Base-by-base conservation (phyloP, 306 rosid species). In the Prunus mongolica region DNA sequence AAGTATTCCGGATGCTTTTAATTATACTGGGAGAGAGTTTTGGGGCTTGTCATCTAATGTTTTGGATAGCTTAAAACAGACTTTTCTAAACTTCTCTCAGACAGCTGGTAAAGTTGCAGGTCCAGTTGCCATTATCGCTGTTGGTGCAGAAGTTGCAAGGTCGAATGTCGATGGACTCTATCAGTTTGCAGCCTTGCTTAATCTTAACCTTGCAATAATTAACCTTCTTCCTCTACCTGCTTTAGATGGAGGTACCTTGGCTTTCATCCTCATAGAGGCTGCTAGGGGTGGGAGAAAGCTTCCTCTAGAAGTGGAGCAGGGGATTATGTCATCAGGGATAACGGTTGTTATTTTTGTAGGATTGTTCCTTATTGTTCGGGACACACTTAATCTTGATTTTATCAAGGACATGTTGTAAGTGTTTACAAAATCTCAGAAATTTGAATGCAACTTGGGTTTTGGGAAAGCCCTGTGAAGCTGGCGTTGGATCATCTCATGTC, bases 191-290 rank as follows among this genome's bases (percentile, higher is more conserved):
- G 98, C 98, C 20, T 79, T 89, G 74, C 92, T 93, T 63, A 93
- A 93, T 74, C 83, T 93, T 32, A 93, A 93, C 67, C 97, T 93
- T 65, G 98, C 97, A 2, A 86, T 93, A 65, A 89, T 93, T 73
- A 93, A 93, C 84, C 98, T 93, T 68, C 97, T 93, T 47, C 98
- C 98, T 6, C 78, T 93, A 65, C 98, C 97, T 28, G 98, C 98
- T 64, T 84, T 93, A 65, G 98, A 93, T 67, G 98, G 98, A 34
- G 97, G 98, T 44, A 62, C 97, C 15, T 83, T 93, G 90, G 97
- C 98, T 34, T 82, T 93, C 79, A 84, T 93, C 71, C 92, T 89
- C 52, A 64, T 93, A 68, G 97, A 93, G 82, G 98, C 93, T n/a
- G 98, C 86, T 30, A 88, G 98, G 80, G 99, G 99, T 7, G 99